phyloP scores from a whole-genome alignment of 1,284 basidiomycete species.

The Puccinia horiana region DNA sequence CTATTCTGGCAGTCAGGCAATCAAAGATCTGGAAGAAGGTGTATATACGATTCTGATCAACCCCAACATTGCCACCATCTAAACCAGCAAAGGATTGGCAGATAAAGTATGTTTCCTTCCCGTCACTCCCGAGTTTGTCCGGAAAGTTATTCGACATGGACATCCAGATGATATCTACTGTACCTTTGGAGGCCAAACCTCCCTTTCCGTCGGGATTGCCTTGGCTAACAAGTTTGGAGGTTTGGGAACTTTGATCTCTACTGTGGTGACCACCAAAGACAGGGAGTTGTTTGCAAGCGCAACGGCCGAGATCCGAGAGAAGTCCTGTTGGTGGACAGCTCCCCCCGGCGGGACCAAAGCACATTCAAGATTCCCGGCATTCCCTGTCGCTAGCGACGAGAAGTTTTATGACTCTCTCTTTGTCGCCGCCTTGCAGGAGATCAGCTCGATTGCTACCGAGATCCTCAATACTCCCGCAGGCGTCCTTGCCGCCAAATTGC shows the following conservation, averaged over 20 bases:
- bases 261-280: conserved; percentile 96
- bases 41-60: conserved; percentile 99
- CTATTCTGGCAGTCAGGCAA: conserved; percentile 97
- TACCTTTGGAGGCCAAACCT: conserved; percentile 97
- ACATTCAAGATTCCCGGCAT: background rate
- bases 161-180: conserved; percentile 98
- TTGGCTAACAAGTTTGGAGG: conserved; percentile 91
- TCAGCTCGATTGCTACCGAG: conserved; percentile 92
- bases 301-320: conserved; percentile 96
- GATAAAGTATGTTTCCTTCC: conserved; percentile 99
- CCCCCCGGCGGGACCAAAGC: conserved; percentile 60
- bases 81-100: conserved; percentile 92
- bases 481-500: conserved; percentile 79
- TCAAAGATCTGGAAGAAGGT: conserved; percentile 97
- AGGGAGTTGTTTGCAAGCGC: conserved; percentile 87
- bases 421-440: conserved; percentile 84
- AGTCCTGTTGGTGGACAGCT: too few relatives aligned
- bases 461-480: conserved; percentile 84
- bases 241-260: conserved; percentile 87
- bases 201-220: conserved; percentile 93
- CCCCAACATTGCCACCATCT: conserved; percentile 99
- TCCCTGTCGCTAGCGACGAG: conserved; percentile 41
- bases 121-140: conserved; percentile 95
- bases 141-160: conserved; percentile 97
- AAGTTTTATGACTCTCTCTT: conserved; percentile 67